Evolutionary conservation across 805 yeast genomes (phyloP).

Genomic region (Starmera amethionina): DNA sequence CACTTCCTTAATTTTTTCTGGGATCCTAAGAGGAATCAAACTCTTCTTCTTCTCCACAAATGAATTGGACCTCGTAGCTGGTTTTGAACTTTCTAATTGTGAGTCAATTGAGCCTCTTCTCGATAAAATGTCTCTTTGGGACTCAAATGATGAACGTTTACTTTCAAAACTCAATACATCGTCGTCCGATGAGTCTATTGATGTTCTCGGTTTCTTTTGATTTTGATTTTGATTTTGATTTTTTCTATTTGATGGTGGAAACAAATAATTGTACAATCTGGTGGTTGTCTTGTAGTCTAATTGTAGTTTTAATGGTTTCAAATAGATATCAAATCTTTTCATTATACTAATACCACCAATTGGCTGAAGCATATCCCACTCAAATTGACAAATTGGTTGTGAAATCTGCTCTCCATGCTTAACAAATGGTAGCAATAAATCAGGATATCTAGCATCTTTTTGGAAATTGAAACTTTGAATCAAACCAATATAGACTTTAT

Average conservation of each 20-base stretch:
- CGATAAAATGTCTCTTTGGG: too few relatives aligned
- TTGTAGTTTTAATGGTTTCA: slow-evolving; percentile 47
- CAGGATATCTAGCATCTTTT: slow-evolving; percentile 37
- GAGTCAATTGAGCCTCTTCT: too few relatives aligned
- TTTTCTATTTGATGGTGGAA: slow-evolving; percentile 23
- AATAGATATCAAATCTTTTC: slow-evolving; percentile 35
- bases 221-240: too few relatives aligned
- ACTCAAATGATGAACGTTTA: too few relatives aligned
- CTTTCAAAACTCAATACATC: too few relatives aligned
- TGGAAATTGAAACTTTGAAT: slow-evolving; percentile 47
- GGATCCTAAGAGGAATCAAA: not conserved
- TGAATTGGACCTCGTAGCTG: not conserved
- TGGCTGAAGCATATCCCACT: slow-evolving; percentile 48
- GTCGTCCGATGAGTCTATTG: too few relatives aligned
- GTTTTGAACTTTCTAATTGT: too few relatives aligned
- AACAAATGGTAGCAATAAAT: slow-evolving; percentile 35
- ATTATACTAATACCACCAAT: slow-evolving; percentile 58
- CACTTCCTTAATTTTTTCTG: not conserved
- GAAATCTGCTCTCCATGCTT: slow-evolving; percentile 14
- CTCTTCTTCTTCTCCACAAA: not conserved
- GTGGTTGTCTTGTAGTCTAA: slow-evolving; percentile 47
- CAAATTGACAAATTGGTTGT: slow-evolving; percentile 28
- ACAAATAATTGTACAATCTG: slow-evolving; percentile 35
- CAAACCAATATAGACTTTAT: slow-evolving; percentile 32
- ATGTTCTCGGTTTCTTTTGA: too few relatives aligned